Conservation (phyloP, 192 early-diverging fungal species). For the Coemansia sp. region DNA sequence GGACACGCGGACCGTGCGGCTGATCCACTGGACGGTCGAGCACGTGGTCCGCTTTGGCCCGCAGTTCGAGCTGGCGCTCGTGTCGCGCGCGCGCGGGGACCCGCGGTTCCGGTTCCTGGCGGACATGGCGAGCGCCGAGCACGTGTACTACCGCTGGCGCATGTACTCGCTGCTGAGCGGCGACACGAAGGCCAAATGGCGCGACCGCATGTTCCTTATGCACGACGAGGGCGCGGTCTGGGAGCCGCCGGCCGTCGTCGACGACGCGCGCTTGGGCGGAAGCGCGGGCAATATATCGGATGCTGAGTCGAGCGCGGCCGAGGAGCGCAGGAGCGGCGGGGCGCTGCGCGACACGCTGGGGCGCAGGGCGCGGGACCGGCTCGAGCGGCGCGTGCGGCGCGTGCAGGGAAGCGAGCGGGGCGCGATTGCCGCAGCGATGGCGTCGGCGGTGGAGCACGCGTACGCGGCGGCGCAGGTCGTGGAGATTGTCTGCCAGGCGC, state of each 20-base stretch:
- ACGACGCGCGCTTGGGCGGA: no score
- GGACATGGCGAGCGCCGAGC: constrained; percentile 70
- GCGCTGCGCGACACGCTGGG: constrained; percentile 23
- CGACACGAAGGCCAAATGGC: constrained; percentile 73
- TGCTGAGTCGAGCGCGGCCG: constrained; percentile 46
- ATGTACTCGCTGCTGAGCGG: constrained; percentile 86
- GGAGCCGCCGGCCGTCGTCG: constrained; percentile 84
- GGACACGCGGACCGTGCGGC: constrained; percentile 52
- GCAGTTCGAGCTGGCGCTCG: constrained; percentile 69
- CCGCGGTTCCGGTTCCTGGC: constrained; percentile 71
- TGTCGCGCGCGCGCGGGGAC: constrained; percentile 63
- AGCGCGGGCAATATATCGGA: no score
- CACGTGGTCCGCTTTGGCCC: constrained; percentile 73
- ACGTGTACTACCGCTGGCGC: constrained; percentile 91
- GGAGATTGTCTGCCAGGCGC: constrained; percentile 60
- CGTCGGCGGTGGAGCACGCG: constrained; percentile 79
- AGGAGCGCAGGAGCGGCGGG: no score
- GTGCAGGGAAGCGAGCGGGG: constrained; percentile 32
- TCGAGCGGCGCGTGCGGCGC: constrained; percentile 25
- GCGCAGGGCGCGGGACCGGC: constrained; percentile 14
- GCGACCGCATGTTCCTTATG: constrained; percentile 81
- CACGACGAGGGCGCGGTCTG: constrained; percentile 77
- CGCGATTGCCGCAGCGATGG: constrained; percentile 75
- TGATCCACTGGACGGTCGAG: constrained; percentile 86
- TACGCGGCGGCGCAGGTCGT: constrained; percentile 78